Percentiles rank a stretch among this genome's conserved stretches.
These are phyloP conservation scores for Arxiozyma telluris DNA, from an alignment of 1,139 yeast genomes.

Conservation along the genomic window DNA sequence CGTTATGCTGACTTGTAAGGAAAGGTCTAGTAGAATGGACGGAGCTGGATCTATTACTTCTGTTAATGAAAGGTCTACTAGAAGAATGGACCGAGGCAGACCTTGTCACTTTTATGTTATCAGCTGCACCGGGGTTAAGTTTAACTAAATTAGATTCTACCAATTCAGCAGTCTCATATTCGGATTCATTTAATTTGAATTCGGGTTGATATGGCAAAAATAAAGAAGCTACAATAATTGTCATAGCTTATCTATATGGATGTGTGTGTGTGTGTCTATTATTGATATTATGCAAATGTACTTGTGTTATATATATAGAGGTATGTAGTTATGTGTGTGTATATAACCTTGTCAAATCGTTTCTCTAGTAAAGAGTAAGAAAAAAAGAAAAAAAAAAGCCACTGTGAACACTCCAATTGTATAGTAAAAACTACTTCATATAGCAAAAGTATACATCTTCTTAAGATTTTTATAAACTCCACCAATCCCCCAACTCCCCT, in stretches of 20 bases:
- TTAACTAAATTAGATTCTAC: constrained; percentile 22
- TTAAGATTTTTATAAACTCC: too few species aligned
- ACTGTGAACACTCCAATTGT: too few species aligned
- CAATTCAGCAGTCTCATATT: constrained; percentile 17
- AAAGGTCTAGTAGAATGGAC: constrained; percentile 18
- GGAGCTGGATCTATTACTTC: constrained; percentile 17
- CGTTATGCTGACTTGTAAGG: not conserved
- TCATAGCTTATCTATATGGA: constrained; percentile 13
- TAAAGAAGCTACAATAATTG: constrained; percentile 29
- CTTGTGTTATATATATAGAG: too few species aligned
- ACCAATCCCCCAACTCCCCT: too few species aligned
- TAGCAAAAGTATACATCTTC: too few species aligned
- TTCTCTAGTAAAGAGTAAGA: too few species aligned
- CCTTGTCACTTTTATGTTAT: constrained; percentile 11
- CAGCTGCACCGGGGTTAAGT: constrained; percentile 8
- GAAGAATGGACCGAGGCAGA: constrained; percentile 17
- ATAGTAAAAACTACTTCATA: too few species aligned
- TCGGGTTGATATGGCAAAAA: constrained; percentile 31
- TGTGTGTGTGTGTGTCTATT: too few species aligned
- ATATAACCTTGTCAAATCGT: too few species aligned
- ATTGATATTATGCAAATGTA: too few species aligned
- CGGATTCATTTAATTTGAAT: constrained; percentile 24
- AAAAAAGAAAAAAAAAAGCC: too few species aligned
- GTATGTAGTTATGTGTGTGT: too few species aligned
- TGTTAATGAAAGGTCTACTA: constrained; percentile 9